Conservation (phyloP, 177 flowering plant genomes). For the Tripterygium wilfordii region DNA sequence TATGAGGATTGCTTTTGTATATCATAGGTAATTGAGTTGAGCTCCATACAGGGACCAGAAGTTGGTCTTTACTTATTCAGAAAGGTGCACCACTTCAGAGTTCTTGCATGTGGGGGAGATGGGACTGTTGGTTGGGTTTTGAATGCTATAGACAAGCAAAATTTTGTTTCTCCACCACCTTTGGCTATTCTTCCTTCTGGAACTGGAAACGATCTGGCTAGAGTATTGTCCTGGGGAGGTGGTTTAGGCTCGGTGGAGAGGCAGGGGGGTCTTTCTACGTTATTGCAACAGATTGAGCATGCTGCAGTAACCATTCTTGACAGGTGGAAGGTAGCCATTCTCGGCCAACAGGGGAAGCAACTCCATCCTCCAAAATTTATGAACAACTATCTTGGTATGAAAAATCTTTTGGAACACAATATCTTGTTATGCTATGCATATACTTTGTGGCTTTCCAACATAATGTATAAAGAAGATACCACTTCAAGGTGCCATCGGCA, state of each 20-base stretch:
- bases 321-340: conserved; percentile 71
- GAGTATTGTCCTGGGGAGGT: conserved; percentile 89
- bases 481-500: no score
- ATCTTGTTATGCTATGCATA: no score
- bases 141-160: conserved; percentile 85
- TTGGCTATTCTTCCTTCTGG: conserved; percentile 98
- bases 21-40: conserved; percentile 72
- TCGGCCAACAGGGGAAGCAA: conserved; percentile 54
- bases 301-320: conserved; percentile 93
- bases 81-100: conserved; percentile 77
- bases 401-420: no score
- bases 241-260: conserved; percentile 83
- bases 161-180: conserved; percentile 95
- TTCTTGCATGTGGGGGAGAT: conserved; percentile 97
- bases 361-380: conserved; percentile 57
- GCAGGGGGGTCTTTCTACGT: conserved; percentile 79
- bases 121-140: conserved; percentile 98
- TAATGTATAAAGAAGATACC: no score
- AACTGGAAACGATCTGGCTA: conserved; percentile 91
- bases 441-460: neutral
- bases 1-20: conserved; percentile 2
- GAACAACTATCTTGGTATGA: conserved; percentile 85
- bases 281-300: conserved; percentile 74
- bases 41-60: conserved; percentile 85
- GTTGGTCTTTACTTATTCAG: conserved; percentile 77